Conservation (phyloP, 2,329 filamentous ascomycete species). For the Penicillium sp. region DNA sequence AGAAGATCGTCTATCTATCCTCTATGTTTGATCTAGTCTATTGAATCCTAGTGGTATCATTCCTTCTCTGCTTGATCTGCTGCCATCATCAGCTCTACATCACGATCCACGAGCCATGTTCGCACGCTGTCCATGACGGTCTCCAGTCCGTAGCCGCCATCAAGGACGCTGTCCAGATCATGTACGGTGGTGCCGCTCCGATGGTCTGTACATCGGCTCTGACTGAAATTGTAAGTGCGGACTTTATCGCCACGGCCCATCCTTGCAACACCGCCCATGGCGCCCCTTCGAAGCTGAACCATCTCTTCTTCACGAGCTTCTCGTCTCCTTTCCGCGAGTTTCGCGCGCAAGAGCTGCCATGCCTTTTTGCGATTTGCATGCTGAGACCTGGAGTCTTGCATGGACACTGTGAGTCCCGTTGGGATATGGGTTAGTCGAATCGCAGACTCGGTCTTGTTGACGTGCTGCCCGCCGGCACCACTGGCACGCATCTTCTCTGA, state of each 20-base stretch:
- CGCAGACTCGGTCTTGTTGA: slow-evolving; percentile 97
- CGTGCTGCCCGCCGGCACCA: slow-evolving; percentile 93
- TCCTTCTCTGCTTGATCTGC: slow-evolving; percentile 52
- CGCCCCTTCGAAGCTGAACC: slow-evolving; percentile 68
- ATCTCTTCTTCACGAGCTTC: slow-evolving; percentile 83
- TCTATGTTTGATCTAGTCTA: not conserved
- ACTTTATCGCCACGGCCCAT: slow-evolving; percentile 93
- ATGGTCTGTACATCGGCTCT: slow-evolving; percentile 85
- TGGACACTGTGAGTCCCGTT: slow-evolving; percentile 78
- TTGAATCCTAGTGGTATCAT: slow-evolving; percentile 9
- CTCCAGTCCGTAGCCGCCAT: slow-evolving; percentile 68
- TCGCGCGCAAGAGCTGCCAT: slow-evolving; percentile 78
- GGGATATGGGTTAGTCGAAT: slow-evolving; percentile 88
- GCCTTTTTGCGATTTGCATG: slow-evolving; percentile 82
- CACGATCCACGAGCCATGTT: slow-evolving; percentile 69
- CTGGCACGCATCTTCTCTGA: slow-evolving; percentile 87
- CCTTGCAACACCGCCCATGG: slow-evolving; percentile 69
- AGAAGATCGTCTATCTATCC: not conserved
- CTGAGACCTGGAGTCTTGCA: slow-evolving; percentile 91
- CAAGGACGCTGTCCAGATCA: slow-evolving; percentile 75
- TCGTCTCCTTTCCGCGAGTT: slow-evolving; percentile 72
- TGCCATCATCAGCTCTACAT: slow-evolving; percentile 66
- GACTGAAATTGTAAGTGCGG: slow-evolving; percentile 78
- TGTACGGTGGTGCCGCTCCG: slow-evolving; percentile 74
- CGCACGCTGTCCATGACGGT: slow-evolving; percentile 73